These are phyloP conservation scores for Fusarium concolor DNA, from an alignment of 2,329 filamentous ascomycete genomes.

Conservation along the genomic window DNA sequence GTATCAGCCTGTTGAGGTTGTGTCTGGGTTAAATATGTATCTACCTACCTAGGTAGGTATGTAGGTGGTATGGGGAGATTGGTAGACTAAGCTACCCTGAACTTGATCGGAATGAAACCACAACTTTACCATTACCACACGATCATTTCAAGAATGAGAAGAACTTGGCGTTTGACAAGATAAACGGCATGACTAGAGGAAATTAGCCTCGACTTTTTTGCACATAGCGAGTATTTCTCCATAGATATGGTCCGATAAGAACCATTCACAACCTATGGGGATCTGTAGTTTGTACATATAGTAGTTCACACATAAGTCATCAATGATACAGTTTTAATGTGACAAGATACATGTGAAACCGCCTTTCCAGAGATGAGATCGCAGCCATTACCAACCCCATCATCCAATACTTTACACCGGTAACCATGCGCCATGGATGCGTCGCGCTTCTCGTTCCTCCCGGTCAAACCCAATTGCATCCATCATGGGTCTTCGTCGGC, in stretches of 20 bases:
- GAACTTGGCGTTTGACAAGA: neutral
- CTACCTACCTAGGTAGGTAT: too few relatives aligned
- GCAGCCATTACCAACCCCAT: conserved; percentile 43
- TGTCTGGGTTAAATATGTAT: neutral
- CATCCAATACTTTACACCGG: conserved; percentile 46
- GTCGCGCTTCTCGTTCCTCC: conserved; percentile 34
- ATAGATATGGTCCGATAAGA: neutral
- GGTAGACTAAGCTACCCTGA: conserved; percentile 15
- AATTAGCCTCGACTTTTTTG: neutral
- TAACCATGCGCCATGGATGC: conserved; percentile 36
- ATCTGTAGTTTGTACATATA: conserved; percentile 8
- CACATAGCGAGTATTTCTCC: neutral
- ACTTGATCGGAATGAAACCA: neutral
- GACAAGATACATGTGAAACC: conserved; percentile 47
- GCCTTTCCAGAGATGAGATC: conserved; percentile 48
- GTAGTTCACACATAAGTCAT: conserved; percentile 40
- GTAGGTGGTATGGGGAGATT: too few relatives aligned
- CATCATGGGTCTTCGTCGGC: conserved; percentile 40
- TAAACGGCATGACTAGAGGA: neutral
- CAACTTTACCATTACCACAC: neutral
- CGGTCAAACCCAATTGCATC: conserved; percentile 37
- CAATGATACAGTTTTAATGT: conserved; percentile 41
- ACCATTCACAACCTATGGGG: neutral
- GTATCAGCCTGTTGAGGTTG: neutral
- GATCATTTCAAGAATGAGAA: neutral